A percentile compares a stretch with the other conserved stretches of the same genome.
phyloP scores from a whole-genome alignment of 306 rosid species.

The Medicago ruthenica region DNA sequence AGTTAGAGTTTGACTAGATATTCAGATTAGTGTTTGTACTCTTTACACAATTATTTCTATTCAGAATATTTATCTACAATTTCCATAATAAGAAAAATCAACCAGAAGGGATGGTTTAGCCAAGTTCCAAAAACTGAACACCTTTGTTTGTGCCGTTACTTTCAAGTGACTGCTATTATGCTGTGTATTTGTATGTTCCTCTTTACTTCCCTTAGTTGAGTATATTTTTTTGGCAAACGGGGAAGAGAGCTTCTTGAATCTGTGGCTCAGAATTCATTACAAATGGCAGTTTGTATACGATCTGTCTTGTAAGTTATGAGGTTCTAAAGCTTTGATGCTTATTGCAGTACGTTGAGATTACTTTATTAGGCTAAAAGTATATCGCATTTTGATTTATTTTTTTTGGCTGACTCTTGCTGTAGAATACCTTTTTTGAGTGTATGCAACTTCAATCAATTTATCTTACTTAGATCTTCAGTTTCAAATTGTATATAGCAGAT shows the following conservation, averaged over 20 bases:
- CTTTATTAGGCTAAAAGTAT: constrained; percentile 11
- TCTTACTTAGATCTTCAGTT: constrained; percentile 32
- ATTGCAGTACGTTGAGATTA: background rate
- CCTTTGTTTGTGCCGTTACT: too few relatives aligned
- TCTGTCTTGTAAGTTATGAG: background rate
- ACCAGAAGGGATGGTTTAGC: background rate
- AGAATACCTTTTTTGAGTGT: background rate
- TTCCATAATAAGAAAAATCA: background rate
- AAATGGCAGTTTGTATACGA: background rate
- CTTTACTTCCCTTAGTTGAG: too few relatives aligned
- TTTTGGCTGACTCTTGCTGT: constrained; percentile 11
- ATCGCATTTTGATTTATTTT: background rate
- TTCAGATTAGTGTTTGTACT: background rate
- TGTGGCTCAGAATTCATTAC: background rate
- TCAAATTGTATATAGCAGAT: constrained; percentile 53
- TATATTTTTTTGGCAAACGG: too few relatives aligned
- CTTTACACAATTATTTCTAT: background rate
- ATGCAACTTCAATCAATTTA: constrained; percentile 30
- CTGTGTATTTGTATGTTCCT: too few relatives aligned
- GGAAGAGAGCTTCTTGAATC: background rate
- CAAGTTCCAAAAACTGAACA: background rate
- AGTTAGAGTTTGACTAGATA: background rate
- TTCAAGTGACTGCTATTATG: too few relatives aligned
- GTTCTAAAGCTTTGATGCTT: constrained; percentile 8
- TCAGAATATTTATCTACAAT: background rate